Conservation (phyloP, 192 early-diverging fungal genomes). For the Spizellomyces sp. region DNA sequence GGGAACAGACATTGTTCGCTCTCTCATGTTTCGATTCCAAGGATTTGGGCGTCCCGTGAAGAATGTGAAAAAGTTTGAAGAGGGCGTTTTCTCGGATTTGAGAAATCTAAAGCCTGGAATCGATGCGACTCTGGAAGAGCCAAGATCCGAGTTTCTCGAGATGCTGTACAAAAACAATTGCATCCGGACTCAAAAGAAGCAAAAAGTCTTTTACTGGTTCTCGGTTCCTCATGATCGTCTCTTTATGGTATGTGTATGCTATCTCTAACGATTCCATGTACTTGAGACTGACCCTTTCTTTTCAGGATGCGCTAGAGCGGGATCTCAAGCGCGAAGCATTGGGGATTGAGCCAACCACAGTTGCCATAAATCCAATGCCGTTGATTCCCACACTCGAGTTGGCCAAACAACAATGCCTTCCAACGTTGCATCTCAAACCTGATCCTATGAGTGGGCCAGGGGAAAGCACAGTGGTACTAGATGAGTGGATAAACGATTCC, state of each 20-base stretch:
- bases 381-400: constrained; percentile 42
- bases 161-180: constrained; percentile 95
- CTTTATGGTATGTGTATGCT: constrained; percentile 53
- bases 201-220: constrained; percentile 99
- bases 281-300: constrained; percentile 25
- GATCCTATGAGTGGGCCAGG: constrained; percentile 38
- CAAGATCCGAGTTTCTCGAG: constrained; percentile 90
- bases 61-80: constrained; percentile 97
- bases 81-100: constrained; percentile 95
- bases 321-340: constrained; percentile 93
- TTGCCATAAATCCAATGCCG: constrained; percentile 44
- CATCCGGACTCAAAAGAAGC: constrained; percentile 98
- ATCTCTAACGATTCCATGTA: constrained; percentile 27
- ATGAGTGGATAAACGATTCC: constrained; percentile 28
- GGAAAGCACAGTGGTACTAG: constrained; percentile 19
- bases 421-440: constrained; percentile 56
- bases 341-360: constrained; percentile 81
- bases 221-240: constrained; percentile 92
- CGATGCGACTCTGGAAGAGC: constrained; percentile 92
- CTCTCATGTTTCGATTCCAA: constrained; percentile 88
- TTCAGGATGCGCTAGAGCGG: constrained; percentile 85
- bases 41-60: constrained; percentile 83
- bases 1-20: constrained; percentile 93
- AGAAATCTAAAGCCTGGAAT: constrained; percentile 92
- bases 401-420: constrained; percentile 66